phyloP scores from a whole-genome alignment of 148 eudicot species.

The Amaranthus hypochondriacus region DNA sequence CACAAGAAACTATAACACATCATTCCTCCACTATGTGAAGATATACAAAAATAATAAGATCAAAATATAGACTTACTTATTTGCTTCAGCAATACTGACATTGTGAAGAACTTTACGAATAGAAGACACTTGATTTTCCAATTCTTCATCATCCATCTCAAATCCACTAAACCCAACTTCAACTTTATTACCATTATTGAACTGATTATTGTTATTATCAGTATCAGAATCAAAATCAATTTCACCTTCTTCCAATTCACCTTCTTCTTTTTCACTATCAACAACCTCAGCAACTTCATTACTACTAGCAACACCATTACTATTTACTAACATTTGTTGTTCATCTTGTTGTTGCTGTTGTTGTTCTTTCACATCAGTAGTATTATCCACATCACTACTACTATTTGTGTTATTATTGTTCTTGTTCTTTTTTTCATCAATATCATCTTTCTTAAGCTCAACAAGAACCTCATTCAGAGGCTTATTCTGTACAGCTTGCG shows the following conservation, averaged over 20 bases:
- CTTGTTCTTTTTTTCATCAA: constrained; percentile 13
- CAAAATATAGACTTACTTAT: constrained; percentile 47
- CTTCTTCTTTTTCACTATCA: constrained; percentile 22
- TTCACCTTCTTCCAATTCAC: constrained; percentile 79
- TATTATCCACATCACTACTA: not conserved
- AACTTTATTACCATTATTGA: not conserved
- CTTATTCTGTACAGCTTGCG: constrained; percentile 93
- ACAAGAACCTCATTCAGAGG: constrained; percentile 63
- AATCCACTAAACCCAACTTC: constrained; percentile 12
- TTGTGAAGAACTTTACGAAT: constrained; percentile 55
- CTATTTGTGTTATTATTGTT: not conserved
- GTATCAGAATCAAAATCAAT: constrained; percentile 63
- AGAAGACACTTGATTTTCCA: constrained; percentile 44
- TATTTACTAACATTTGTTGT: not conserved
- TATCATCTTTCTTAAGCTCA: constrained; percentile 30
- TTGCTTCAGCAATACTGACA: constrained; percentile 42
- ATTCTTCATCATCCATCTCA: constrained; percentile 34
- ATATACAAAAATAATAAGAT: not conserved
- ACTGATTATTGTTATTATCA: not conserved
- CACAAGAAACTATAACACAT: constrained; percentile 12
- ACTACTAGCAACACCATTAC: constrained; percentile 14
- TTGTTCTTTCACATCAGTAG: not conserved
- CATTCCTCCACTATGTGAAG: not conserved
- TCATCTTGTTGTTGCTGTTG: not conserved
- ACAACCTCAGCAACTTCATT: constrained; percentile 23